A percentile compares a stretch with the other conserved stretches of the same genome.
These are phyloP conservation scores for Celoporthe dispersa DNA, from an alignment of 2,329 filamentous ascomycete species.

Conservation along the genomic window DNA sequence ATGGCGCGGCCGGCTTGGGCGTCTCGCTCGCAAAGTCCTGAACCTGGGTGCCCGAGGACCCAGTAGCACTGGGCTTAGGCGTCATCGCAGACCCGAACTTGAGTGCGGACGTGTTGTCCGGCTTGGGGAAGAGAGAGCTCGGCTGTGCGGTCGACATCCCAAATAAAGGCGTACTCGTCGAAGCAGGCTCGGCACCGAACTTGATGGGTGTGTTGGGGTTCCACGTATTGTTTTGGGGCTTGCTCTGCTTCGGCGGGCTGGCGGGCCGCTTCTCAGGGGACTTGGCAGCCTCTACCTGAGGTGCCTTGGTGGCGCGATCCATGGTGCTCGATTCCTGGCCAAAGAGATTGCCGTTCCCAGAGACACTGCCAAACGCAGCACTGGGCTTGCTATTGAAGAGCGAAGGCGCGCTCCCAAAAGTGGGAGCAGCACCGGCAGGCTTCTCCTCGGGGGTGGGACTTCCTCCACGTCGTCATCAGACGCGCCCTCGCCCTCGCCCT, in stretches of 20 bases:
- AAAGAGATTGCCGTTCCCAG: conserved; percentile 47
- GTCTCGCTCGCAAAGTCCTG: conserved; percentile 30
- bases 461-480: conserved; percentile 42
- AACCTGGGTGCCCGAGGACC: conserved; percentile 26
- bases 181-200: conserved; percentile 46
- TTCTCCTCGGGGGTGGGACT: conserved; percentile 52
- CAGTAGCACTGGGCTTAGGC: conserved; percentile 12
- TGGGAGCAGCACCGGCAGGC: conserved; percentile 46
- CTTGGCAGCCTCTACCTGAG: conserved; percentile 49
- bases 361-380: conserved; percentile 33
- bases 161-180: conserved; percentile 37
- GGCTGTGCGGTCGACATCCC: conserved; percentile 37
- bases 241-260: conserved; percentile 47
- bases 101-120: conserved; percentile 13
- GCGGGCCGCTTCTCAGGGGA: conserved; percentile 43
- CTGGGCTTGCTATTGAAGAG: conserved; percentile 40
- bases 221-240: conserved; percentile 50
- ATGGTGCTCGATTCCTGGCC: conserved; percentile 57
- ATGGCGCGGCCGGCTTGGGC: conserved; percentile 27
- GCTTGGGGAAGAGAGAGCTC: conserved; percentile 42
- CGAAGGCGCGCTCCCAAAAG: conserved; percentile 45
- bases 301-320: conserved; percentile 57
- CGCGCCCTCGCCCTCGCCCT: conserved; percentile 48
- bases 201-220: conserved; percentile 58
- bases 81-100: conserved; percentile 8